These are phyloP conservation scores for Hirschioporus abietinus DNA, from an alignment of 768 basidiomycete species.

Conservation along the genomic window DNA sequence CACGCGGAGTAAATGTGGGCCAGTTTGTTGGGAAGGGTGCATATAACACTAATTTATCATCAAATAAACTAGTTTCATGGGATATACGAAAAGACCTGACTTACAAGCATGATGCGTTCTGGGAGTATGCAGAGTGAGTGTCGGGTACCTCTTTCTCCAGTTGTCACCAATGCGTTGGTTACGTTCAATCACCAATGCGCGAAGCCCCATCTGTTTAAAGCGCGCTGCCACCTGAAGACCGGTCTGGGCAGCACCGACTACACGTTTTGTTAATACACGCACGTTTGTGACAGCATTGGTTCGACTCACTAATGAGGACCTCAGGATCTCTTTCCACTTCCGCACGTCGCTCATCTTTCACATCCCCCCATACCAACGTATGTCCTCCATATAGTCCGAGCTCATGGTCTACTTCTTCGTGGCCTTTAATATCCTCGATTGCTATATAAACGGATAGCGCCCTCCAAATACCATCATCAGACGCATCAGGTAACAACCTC, in stretches of 20 bases:
- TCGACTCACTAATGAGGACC: constrained; percentile 17
- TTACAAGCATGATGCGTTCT: constrained; percentile 1
- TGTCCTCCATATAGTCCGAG: constrained; percentile 16
- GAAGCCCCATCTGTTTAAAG: constrained; percentile 36
- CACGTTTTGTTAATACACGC: not conserved
- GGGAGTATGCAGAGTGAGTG: constrained; percentile 34
- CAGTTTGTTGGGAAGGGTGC: constrained; percentile 33
- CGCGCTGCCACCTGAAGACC: constrained; percentile 39
- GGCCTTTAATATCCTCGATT: constrained; percentile 18
- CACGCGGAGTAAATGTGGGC: constrained; percentile 37
- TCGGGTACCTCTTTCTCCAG: constrained; percentile 40
- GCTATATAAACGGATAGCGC: constrained; percentile 17
- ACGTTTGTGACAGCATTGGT: not conserved
- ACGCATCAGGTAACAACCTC: constrained; percentile 7
- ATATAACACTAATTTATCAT: constrained; percentile 29
- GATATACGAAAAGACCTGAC: not conserved
- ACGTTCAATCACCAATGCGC: constrained; percentile 32
- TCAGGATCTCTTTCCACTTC: constrained; percentile 17
- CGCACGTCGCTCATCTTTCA: constrained; percentile 10
- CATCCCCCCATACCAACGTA: constrained; percentile 15
- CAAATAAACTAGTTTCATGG: not conserved
- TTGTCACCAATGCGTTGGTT: constrained; percentile 32
- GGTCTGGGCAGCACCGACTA: constrained; percentile 40
- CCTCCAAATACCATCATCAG: constrained; percentile 14
- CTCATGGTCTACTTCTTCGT: constrained; percentile 17